Conservation (phyloP, 371 early-diverging fungal genomes). For the Mucor lusitanicus region DNA sequence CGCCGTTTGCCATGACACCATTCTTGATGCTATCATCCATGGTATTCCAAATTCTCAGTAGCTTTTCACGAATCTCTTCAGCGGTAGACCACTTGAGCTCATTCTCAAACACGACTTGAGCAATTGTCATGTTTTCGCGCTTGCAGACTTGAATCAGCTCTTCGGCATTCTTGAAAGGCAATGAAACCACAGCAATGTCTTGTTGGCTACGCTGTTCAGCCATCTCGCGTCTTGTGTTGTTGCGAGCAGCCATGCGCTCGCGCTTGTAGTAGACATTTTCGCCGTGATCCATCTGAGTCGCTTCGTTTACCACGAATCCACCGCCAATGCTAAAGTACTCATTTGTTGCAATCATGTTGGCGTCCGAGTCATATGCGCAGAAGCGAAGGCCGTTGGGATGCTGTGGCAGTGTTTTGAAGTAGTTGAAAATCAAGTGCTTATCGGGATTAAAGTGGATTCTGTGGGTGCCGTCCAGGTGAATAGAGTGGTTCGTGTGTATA, state of each 20-base stretch:
- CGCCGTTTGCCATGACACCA: constrained; percentile 49
- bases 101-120: constrained; percentile 92
- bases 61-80: constrained; percentile 72
- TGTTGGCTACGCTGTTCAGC: constrained; percentile 53
- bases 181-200: constrained; percentile 73
- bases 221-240: constrained; percentile 4
- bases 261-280: constrained; percentile 85
- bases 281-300: constrained; percentile 80
- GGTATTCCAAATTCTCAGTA: constrained; percentile 85
- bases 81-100: constrained; percentile 88
- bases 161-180: constrained; percentile 84
- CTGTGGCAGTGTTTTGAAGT: constrained; percentile 83
- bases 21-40: constrained; percentile 92
- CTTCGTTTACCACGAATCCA: constrained; percentile 93
- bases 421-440: constrained; percentile 84
- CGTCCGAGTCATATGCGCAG: constrained; percentile 78
- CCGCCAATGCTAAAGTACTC: constrained; percentile 96
- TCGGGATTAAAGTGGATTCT: constrained; percentile 81
- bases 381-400: constrained; percentile 97
- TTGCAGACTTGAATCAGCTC: constrained; percentile 80
- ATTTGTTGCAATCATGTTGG: constrained; percentile 86
- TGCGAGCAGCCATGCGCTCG: constrained; percentile 10
- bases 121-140: constrained; percentile 85
- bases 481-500: constrained; percentile 68
- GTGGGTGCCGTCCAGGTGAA: constrained; percentile 73